Conservation (phyloP, 768 basidiomycete genomes). For the Mycena maculata region DNA sequence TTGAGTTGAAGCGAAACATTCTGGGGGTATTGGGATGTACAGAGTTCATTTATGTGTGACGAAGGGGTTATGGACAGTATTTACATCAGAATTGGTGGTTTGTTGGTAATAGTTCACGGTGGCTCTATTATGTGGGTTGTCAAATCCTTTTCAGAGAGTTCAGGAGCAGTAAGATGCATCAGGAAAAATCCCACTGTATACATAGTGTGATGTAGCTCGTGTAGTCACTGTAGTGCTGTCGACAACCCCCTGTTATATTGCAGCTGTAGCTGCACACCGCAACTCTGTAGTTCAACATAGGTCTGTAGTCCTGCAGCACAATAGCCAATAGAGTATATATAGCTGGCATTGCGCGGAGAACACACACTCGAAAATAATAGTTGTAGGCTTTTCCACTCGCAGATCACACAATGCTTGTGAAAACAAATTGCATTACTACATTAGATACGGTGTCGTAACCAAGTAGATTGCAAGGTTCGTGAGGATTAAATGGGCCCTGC, state of each 20-base stretch:
- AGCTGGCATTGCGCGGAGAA: background rate
- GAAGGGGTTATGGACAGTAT: too few species aligned
- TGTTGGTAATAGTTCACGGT: too few species aligned
- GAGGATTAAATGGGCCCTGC: background rate
- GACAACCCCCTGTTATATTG: slow-evolving; percentile 10
- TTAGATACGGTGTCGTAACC: background rate
- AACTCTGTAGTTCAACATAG: slow-evolving; percentile 13
- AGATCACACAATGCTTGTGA: background rate
- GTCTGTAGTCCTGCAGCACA: background rate
- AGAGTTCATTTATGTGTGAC: slow-evolving; percentile 6
- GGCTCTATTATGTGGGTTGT: too few species aligned
- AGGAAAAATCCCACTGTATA: background rate
- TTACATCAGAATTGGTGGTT: too few species aligned
- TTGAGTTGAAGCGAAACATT: background rate
- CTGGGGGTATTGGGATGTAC: slow-evolving; percentile 5
- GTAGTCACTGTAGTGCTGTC: background rate
- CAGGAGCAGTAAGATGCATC: too few species aligned
- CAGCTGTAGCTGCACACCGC: background rate
- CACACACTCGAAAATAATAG: background rate
- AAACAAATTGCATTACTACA: background rate
- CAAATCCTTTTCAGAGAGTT: too few species aligned
- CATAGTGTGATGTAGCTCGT: background rate
- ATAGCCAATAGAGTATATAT: slow-evolving; percentile 3
- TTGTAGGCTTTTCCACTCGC: background rate
- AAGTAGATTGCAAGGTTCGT: background rate